Base-by-base conservation (phyloP, 768 basidiomycete species). In the Phlebiopsis flavidoalba region DNA sequence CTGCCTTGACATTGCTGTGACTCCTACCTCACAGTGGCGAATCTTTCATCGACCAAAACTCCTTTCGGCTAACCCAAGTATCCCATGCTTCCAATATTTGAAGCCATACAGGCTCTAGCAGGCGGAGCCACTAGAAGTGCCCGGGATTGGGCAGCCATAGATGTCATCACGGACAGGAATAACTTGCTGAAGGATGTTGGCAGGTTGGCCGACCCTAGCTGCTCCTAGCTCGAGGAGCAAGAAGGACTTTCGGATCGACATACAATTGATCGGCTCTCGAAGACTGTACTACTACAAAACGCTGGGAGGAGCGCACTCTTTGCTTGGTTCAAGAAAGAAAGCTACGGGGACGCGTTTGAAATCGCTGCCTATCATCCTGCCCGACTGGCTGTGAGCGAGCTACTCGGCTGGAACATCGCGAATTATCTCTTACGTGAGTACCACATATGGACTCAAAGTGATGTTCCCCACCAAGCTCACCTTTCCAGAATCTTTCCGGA, bases 341-440 rank as follows among this genome's bases (percentile, higher is more conserved):
- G 70, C 0, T 91, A 75, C 69, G 88, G 88, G 0, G 73, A 80
- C 52, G 84, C 81, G 60, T 92, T 88, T 65, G 83, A 88, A 51
- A 54, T 48, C 2, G 62, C 61, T 46, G 68, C 57, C 49, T 61
- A 67, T 40, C 43, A 35, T 53, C 54, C 61, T 1, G 48, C 52
- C 69, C 10, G 62, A n/a, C n/a, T n/a, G 69, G 63, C 46, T 67
- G 55, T 56, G 49, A 62, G 53, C 26, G 55, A 1, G 31, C 63
- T 5, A 57, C 31, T 21, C 43, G 8, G 58, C 60, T 1, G 66
- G 66, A 2, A 62, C 68, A 46, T 58, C 64, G 54, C 61, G 69
- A 12, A 63, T 68, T 26, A 66, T 70, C 19, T 51, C 62, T 59
- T 70, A 70, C 37, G 69, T 67, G 75, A 58, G 69, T 61, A n/a